Evolutionary conservation across 2,329 filamentous ascomycete genomes (phyloP), one percentile per base, ranked within the genome.

Genomic region (Claviceps capensis): DNA sequence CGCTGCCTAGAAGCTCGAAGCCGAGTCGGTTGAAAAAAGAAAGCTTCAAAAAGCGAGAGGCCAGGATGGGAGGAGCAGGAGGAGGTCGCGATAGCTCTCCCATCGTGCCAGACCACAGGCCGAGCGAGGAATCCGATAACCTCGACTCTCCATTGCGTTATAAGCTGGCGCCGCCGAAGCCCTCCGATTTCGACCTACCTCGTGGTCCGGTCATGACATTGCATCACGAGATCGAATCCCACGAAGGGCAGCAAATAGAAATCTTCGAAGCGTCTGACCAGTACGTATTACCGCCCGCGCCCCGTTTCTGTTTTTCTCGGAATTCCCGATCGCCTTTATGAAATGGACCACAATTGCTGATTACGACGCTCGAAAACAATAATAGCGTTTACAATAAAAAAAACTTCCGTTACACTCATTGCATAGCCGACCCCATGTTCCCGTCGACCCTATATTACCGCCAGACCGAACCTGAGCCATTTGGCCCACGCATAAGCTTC

Each of bases 401-500:
- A 61, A 79, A 84, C 52, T 97, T 91, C 65, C 85, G 88, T 54
- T 97, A 97, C 65, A 86, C 83, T 36, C 86, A 90, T 60, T 94
- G 88, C 64, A 90, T 96, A 58, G 88, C 89, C 58, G 90, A 96
- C 59, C 88, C 89, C 1, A 75, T 79, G 19, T 95, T 96, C 62
- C 83, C 88, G 6, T 88, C 89, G 56, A 89, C 83, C 57, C 80
- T 94, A 61, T 93, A 86, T 72, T 96, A 95, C 68, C 85, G 90
- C 55, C 84, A 88, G 59, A 93, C 88, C 44, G 93, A 97, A 63
- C 81, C 87, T 5, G 82, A 82, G 54, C 93, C 94, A 0, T 90
- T 87, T 61, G 81, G 83, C 36, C 79, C 93, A 4, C 84, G 89
- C 52, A 83, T 98, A 65, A 94, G 86, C 70, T 95, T 93, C 63